Evolutionary conservation across 1,284 basidiomycete genomes (phyloP).

Genomic region (Cystobasidium sp.): DNA sequence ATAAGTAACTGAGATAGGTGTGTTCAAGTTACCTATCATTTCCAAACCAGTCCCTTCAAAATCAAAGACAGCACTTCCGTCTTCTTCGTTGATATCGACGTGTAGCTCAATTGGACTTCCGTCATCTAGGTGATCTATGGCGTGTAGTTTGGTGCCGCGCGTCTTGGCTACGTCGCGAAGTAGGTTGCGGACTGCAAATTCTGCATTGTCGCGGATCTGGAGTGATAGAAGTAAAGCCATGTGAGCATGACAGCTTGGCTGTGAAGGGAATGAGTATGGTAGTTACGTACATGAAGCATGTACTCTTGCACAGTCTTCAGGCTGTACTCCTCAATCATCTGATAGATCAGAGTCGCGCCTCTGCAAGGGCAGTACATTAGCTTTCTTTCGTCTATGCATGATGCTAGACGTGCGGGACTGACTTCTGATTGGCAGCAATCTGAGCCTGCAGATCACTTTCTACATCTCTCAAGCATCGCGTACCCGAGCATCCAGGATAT

Average conservation of each 20-base stretch:
- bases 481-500: constrained; percentile 56
- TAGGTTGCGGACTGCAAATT: constrained; percentile 81
- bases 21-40: constrained; percentile 71
- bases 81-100: constrained; percentile 75
- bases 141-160: constrained; percentile 66
- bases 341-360: constrained; percentile 53
- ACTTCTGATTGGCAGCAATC: constrained; percentile 94
- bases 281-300: constrained; percentile 68
- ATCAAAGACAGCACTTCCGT: constrained; percentile 84
- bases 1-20: constrained; percentile 75
- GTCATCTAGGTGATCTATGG: constrained; percentile 82
- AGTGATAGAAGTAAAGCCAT: too few relatives aligned
- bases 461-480: constrained; percentile 70
- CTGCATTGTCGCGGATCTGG: constrained; percentile 83
- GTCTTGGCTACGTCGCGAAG: constrained; percentile 73
- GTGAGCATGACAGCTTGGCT: too few relatives aligned
- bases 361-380: constrained; percentile 70
- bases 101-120: constrained; percentile 81
- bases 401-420: constrained; percentile 61
- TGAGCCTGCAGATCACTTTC: constrained; percentile 93
- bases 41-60: constrained; percentile 68
- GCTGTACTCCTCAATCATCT: constrained; percentile 84
- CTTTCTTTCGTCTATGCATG: constrained; percentile 44
- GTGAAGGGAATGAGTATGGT: constrained; percentile 66
- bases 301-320: constrained; percentile 86